A percentile compares a stretch with the other conserved stretches of the same genome.
Conservation (phyloP, 371 early-diverging fungal genomes). For the Mucor racemosus region DNA sequence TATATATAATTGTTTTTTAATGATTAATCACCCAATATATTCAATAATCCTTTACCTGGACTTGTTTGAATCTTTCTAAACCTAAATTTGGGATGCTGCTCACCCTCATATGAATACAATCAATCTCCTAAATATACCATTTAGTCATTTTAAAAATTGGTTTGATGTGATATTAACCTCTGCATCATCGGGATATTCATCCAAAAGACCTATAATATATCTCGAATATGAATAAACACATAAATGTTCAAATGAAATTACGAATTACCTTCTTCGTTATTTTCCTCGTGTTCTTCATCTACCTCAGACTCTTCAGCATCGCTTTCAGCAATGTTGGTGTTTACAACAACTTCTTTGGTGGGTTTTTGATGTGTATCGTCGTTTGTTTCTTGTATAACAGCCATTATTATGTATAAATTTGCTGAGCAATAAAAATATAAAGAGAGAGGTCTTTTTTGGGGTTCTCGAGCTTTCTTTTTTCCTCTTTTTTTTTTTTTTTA, state of each 20-base stretch:
- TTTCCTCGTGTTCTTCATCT: constrained; percentile 26
- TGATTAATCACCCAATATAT: not conserved
- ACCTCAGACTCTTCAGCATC: constrained; percentile 32
- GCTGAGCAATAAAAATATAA: not conserved
- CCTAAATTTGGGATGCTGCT: constrained; percentile 60
- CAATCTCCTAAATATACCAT: constrained; percentile 66
- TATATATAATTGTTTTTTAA: constrained; percentile 18
- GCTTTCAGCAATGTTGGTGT: constrained; percentile 13
- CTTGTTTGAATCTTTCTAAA: constrained; percentile 71
- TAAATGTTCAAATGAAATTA: too few relatives aligned
- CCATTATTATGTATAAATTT: not conserved
- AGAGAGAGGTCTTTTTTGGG: not conserved
- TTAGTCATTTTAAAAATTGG: not conserved
- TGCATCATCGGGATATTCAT: constrained; percentile 47
- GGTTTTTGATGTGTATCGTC: constrained; percentile 5
- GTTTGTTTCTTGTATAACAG: constrained; percentile 8
- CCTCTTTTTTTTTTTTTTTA: not conserved
- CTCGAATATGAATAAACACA: not conserved
- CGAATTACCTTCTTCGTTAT: constrained; percentile 27
- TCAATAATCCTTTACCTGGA: constrained; percentile 56
- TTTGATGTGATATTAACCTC: constrained; percentile 19
- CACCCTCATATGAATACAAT: constrained; percentile 81
- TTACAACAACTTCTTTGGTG: constrained; percentile 16
- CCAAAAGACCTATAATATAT: constrained; percentile 35
- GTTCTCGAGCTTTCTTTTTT: not conserved